These are phyloP conservation scores for Leccinum fibrillosum DNA, from an alignment of 768 basidiomycete species.

Conservation along the genomic window DNA sequence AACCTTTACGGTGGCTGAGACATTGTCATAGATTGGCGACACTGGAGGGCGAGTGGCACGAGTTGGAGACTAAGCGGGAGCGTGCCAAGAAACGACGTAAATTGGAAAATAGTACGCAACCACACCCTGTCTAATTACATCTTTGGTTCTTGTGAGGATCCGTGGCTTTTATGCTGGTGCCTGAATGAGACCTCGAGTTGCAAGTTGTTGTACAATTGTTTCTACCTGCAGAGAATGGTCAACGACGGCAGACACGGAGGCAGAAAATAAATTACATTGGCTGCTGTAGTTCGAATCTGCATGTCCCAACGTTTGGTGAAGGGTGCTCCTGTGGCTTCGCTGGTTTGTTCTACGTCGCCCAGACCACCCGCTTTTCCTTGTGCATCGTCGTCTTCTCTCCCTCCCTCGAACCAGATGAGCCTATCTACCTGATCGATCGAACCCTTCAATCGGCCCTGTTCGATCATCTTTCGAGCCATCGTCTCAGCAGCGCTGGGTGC, in stretches of 20 bases:
- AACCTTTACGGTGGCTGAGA: constrained; percentile 3
- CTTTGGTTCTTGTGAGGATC: constrained; percentile 13
- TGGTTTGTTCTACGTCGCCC: constrained; percentile 82
- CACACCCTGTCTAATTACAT: constrained; percentile 33
- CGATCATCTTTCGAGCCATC: constrained; percentile 98
- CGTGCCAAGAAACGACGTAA: constrained; percentile 76
- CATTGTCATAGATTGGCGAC: constrained; percentile 55
- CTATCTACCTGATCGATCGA: constrained; percentile 95
- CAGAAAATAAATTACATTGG: constrained; percentile 56
- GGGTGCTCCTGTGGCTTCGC: constrained; percentile 82
- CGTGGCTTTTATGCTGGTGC: constrained; percentile 18
- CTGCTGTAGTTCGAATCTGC: constrained; percentile 84
- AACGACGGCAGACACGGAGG: not conserved
- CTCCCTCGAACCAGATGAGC: constrained; percentile 90
- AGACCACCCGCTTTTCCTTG: constrained; percentile 94
- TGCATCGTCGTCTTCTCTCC: constrained; percentile 84
- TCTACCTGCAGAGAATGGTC: constrained; percentile 55
- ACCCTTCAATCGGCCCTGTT: constrained; percentile 90
- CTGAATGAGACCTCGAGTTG: constrained; percentile 65
- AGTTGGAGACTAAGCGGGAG: constrained; percentile 92
- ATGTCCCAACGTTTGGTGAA: constrained; percentile 97
- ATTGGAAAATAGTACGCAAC: constrained; percentile 47
- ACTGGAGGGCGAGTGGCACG: constrained; percentile 96
- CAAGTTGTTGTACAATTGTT: constrained; percentile 79
- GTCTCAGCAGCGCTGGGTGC: constrained; percentile 93